Evolutionary conservation across 2,329 filamentous ascomycete species (phyloP), one percentile per base, ranked within the genome.

Genomic region (Berkeleyomyces rouxiae): DNA sequence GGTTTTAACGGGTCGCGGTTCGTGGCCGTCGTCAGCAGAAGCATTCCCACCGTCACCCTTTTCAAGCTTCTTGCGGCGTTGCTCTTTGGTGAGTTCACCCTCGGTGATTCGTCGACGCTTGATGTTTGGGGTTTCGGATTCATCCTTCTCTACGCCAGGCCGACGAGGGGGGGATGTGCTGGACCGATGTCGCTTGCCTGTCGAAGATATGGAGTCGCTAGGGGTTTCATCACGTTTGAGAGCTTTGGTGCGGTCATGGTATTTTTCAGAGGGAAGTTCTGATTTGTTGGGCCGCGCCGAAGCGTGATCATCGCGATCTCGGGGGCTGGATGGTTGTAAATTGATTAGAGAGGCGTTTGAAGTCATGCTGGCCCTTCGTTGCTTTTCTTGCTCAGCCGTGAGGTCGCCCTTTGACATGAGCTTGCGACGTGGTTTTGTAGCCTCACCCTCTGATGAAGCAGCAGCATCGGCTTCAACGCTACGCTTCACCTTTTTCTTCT

Each of bases 361-460:
- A 0, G 74, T 77, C 72, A 83, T 73, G 68, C 82, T 84, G 53
- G 79, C 75, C 5, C 82, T 79, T 16, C 82, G 75, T 66, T 83
- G 79, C 69, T 79, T 80, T 44, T 82, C 79, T 16, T 79, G 75
- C n/a, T 65, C 80, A 7, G 79, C 80, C 65, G 82, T 81, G 46
- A 84, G 71, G 63, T 85, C 83, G 60, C 78, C 79, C 43, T 83
- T 83, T 0, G 83, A 85, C 23, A 86, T 76, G 9, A 86, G 75
- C 68, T 85, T 86, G 46, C 82, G 76, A 33, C 83, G 74, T 1
- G 82, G 82, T 68, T 85, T 86, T 31, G 76, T 70, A 7, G 78
- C 71, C 68, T 83, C 82, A 1, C 77, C 82, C 68, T 80, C 80
- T 42, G 81, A 83, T 0, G 79, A 82, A 5, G 75, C 72, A 1